phyloP scores from a whole-genome alignment of 2,329 filamentous ascomycete genomes.

The Cladosporium cucumerinum region DNA sequence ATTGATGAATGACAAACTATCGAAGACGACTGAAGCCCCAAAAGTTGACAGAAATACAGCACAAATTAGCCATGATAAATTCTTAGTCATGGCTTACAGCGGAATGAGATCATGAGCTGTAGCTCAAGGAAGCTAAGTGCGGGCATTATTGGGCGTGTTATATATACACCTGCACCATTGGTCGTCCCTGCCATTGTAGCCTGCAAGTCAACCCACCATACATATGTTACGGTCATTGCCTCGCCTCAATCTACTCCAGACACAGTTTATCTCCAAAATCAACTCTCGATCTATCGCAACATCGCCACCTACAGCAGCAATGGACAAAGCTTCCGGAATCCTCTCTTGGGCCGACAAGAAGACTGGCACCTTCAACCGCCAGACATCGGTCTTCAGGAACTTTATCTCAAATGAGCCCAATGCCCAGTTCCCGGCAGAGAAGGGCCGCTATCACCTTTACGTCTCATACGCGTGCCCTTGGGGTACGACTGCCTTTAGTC shows the following conservation, averaged over 20 bases:
- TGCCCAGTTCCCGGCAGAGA: constrained; percentile 78
- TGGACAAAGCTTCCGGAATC: constrained; percentile 10
- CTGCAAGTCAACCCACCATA: background rate
- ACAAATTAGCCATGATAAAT: background rate
- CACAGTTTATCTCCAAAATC: background rate
- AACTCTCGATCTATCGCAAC: background rate
- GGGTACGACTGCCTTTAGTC: constrained; percentile 46
- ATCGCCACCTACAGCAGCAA: constrained; percentile 1
- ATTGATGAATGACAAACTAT: no score
- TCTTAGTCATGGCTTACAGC: background rate
- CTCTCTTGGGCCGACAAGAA: constrained; percentile 55
- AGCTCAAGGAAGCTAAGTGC: background rate
- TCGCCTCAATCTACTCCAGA: background rate
- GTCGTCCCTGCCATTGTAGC: background rate
- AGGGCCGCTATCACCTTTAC: constrained; percentile 89
- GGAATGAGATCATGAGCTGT: constrained; percentile 3
- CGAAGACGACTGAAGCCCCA: no score
- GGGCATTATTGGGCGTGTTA: background rate
- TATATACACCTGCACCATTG: background rate
- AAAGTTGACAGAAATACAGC: no score
- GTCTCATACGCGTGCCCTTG: constrained; percentile 93
- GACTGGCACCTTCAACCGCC: constrained; percentile 84
- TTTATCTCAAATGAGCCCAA: constrained; percentile 70
- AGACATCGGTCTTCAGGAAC: constrained; percentile 76
- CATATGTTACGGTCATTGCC: constrained; percentile 8